phyloP scores from a whole-genome alignment of 805 yeast species.

The Kluyveromyces siamensis region DNA sequence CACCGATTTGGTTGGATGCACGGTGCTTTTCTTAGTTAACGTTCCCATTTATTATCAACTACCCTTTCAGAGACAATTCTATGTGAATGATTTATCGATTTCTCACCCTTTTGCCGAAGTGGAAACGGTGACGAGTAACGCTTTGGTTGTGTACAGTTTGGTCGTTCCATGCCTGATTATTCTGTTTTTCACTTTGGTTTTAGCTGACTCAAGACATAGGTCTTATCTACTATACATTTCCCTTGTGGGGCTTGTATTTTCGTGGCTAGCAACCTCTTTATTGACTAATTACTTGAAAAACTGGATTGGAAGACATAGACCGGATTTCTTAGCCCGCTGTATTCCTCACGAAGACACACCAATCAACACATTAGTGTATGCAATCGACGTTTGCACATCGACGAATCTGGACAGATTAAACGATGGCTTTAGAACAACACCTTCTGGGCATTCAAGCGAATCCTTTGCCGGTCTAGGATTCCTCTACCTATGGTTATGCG shows the following conservation, averaged over 20 bases:
- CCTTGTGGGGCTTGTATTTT: slow-evolving; percentile 52
- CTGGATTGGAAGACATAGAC: slow-evolving; percentile 84
- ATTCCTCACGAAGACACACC: slow-evolving; percentile 56
- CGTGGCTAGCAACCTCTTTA: slow-evolving; percentile 50
- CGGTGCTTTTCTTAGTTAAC: slow-evolving; percentile 25
- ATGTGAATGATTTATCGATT: slow-evolving; percentile 63
- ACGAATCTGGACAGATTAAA: slow-evolving; percentile 33
- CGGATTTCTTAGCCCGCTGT: slow-evolving; percentile 87
- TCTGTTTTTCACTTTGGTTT: slow-evolving; percentile 20
- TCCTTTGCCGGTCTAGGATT: slow-evolving; percentile 63
- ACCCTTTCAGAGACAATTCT: slow-evolving; percentile 77
- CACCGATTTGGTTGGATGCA: slow-evolving; percentile 29
- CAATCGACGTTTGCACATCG: slow-evolving; percentile 60
- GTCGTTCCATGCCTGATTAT: slow-evolving; percentile 42
- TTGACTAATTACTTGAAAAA: slow-evolving; percentile 70
- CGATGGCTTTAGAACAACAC: slow-evolving; percentile 78
- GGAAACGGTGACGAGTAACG: slow-evolving; percentile 58
- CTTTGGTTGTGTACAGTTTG: slow-evolving; percentile 45
- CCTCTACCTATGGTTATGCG: slow-evolving; percentile 54
- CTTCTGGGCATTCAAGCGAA: slow-evolving; percentile 71
- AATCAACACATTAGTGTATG: slow-evolving; percentile 42
- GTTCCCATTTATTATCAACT: slow-evolving; percentile 27
- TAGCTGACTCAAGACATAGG: slow-evolving; percentile 42
- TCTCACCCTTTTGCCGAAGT: slow-evolving; percentile 72
- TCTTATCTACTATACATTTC: slow-evolving; percentile 55